Evolutionary conservation across 2,329 filamentous ascomycete genomes (phyloP), one percentile per base, ranked within the genome.

Genomic region (Iodosphaeria phyllophila): DNA sequence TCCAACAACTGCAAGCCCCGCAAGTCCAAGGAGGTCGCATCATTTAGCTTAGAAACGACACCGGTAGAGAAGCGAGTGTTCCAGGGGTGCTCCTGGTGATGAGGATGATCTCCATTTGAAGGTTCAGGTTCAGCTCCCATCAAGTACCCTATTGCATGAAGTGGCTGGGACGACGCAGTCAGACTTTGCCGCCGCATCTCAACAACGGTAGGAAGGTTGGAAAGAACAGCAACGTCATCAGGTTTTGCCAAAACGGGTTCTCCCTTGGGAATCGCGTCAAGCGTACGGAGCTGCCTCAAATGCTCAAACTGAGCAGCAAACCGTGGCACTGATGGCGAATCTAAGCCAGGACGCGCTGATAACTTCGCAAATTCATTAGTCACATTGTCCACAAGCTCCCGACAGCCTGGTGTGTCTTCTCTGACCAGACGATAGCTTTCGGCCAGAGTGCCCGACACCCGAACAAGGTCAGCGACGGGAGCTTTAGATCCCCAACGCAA

Each of bases 1-100:
- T 77, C 70, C 1, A 82, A 52, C 11, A 74, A 54, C 22, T 63
- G 56, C 23, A 82, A 49, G 20, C 69, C 65, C 22, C 59, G 59
- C 19, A 82, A 49, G 22, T 53, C 62, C 1, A 72, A 64, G 13
- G 58, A 51, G 8, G 50, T 48, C 11, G 71, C 44, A 2, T 44
- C 48, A 25, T 60, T 51, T 23, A 75, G 46, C 34, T 61, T 70
- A 9, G 53, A 50, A 35, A 78, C 50, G 4, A 79, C 39, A 1
- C 59, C 58, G 13, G 54, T 38, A 5, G 63, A 58, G 11, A 70
- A 36, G 4, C 45, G 49, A 16, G 55, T 55, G 8, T 48, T 51
- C 43, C 64, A 57, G 5, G 60, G 57, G 18, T 55, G 44, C 1
- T 52, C 40, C 5, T 45, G 18, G 13, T 23, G 15, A n/a, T n/a